Evolutionary conservation across 495 filamentous ascomycete species (phyloP), one percentile per base, ranked within the genome.

Genomic region (Podospora sp.): DNA sequence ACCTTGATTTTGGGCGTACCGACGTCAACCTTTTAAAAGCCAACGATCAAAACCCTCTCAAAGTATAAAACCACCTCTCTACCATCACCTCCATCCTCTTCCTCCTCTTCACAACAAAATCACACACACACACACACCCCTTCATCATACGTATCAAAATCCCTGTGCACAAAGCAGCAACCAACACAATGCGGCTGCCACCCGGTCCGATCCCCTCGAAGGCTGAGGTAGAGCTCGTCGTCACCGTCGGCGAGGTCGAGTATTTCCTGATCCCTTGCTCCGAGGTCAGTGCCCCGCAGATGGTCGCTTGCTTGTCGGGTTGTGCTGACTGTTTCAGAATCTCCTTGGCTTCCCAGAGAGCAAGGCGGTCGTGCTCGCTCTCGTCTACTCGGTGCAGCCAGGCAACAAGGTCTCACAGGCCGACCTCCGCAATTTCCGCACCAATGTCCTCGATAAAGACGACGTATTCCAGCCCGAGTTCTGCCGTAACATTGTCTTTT

Each of bases 381-480:
- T 60, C 14, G 58, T 60, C 16, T 60, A 60, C 33, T 35, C 36
- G 58, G 33, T 40, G 2, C 51, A 36, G 58, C 58, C 58, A 6
- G 58, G 58, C 11, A 16, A 60, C 11, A n/a, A 25, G 6, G 21
- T 60, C 12, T 35, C 58, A 2, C 25, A 18, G 16, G 2, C 27
- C 58, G 58, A 60, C 26, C 58, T 60, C 2, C 58, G 58, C 26
- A 60, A 36, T n/a, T 60, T 60, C 58, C 27, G 58, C 21, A 33
- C 26, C 14, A 60, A 18, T 35, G 20, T 40, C 20, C 58, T 60
- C 33, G 33, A 33, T 27, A 60, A 60, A 27, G 58, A 60, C 33
- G 58, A 60, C 58, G 58, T 60, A 1, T 36, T 60, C 58, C 58
- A 40, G 20, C 58, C 58, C 26, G 58, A 60, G 22, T 60, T 60